A percentile compares a stretch with the other conserved stretches of the same genome.
phyloP scores from a whole-genome alignment of 2,329 filamentous ascomycete genomes.

The Trichoderma polysporum region DNA sequence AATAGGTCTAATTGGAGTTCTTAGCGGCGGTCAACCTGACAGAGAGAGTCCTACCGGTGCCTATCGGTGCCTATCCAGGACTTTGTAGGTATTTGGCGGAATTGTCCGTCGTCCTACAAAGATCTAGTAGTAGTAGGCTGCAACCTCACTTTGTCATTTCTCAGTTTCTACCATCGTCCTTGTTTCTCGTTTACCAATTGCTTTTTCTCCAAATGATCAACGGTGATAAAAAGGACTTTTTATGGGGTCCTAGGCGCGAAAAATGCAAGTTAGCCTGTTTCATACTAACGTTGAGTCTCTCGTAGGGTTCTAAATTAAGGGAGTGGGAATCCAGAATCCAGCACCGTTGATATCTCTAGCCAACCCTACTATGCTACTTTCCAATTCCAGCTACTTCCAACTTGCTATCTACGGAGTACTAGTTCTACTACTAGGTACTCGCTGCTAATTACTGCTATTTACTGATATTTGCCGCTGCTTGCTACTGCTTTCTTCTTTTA shows the following conservation, averaged over 20 bases:
- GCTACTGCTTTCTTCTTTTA: too few relatives aligned
- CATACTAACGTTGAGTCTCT: background rate
- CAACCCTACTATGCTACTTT: too few relatives aligned
- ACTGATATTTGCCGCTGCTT: too few relatives aligned
- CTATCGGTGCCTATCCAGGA: background rate
- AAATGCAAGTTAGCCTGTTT: background rate
- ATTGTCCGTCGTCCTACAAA: too few relatives aligned
- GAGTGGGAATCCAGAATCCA: too few relatives aligned
- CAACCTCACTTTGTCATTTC: background rate
- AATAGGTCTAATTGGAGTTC: background rate
- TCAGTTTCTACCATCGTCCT: background rate
- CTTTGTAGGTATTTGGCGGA: background rate
- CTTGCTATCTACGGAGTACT: too few relatives aligned
- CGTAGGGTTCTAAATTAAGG: background rate
- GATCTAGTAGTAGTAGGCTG: background rate
- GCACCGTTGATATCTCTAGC: too few relatives aligned
- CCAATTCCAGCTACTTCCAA: too few relatives aligned
- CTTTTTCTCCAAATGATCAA: background rate
- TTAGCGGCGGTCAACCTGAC: background rate
- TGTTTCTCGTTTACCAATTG: background rate
- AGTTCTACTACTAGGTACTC: too few relatives aligned
- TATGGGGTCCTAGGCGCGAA: background rate
- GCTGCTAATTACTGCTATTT: too few relatives aligned
- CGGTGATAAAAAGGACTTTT: background rate
- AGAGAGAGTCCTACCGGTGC: background rate